Base-by-base conservation (phyloP, 192 early-diverging fungal genomes). In the Coemansia sp. region DNA sequence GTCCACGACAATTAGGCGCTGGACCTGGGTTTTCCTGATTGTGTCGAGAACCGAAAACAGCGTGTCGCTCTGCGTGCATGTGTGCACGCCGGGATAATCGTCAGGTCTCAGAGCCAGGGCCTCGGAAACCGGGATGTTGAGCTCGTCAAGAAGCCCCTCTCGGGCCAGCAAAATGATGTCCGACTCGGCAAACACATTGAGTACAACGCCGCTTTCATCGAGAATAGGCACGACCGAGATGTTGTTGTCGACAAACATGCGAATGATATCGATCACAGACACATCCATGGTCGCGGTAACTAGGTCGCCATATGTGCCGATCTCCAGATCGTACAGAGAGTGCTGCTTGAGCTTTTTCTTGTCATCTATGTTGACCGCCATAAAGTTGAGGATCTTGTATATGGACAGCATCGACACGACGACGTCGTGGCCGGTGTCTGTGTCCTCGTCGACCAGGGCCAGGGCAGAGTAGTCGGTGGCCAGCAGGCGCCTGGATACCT, bases 141-240 rank as follows among this genome's bases (percentile, higher is more conserved):
- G 86, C 68, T 96, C 90, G 55, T 75, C 84, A 33, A 85, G 73
- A 60, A 81, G 64, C 20, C 79, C 84, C 66, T 85, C 84, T 39
- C 84, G 84, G 8, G 76, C 79, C 55, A 85, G 76, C 84, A 97
- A 90, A 87, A 98, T 91, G 15, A 97, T 93, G 87, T 98, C 97
- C 17, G 93, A 94, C 56, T 95, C 95, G 73, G 96, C 97, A 86
- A 95, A 98, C 37, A 97, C 96, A 75, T 98, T 95, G 43, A 97
- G 68, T 36, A 98, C 95, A 14, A 87, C 75, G 43, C 89, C 93
- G 88, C 81, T 66, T 43, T 95, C 90, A 81, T 97, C 95, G 14
- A 97, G 86, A 67, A 98, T 96, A 1, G 96, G 96, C 5, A 98
- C 91, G 3, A 95, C 91, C 2, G 94, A 96, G 51, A 98, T 94